These are phyloP conservation scores for Aristolochia fimbriata DNA, from an alignment of 164 flowering plant species.

Conservation along the genomic window DNA sequence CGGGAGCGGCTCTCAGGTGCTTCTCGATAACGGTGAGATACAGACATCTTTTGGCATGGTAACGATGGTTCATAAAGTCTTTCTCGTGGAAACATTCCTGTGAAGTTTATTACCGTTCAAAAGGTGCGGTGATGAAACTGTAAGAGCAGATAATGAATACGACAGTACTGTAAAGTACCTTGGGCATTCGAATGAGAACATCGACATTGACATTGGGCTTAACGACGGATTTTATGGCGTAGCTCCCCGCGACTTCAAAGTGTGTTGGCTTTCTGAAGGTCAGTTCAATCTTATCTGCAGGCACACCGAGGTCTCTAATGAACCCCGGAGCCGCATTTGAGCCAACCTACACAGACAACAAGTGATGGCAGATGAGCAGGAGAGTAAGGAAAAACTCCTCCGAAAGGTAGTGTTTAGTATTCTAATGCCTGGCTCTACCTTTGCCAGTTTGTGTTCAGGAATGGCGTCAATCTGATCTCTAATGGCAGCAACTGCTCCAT, in stretches of 20 bases:
- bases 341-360: slow-evolving; percentile 37
- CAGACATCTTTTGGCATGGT: slow-evolving; percentile 87
- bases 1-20: slow-evolving; percentile 31
- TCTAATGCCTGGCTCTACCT: slow-evolving; percentile 16
- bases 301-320: slow-evolving; percentile 55
- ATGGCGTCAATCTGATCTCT: slow-evolving; percentile 40
- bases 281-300: slow-evolving; percentile 62
- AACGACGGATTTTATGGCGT: slow-evolving; percentile 38
- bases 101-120: neutral
- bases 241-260: slow-evolving; percentile 68
- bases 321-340: slow-evolving; percentile 65
- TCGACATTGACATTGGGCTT: slow-evolving; percentile 63
- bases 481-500: slow-evolving; percentile 49
- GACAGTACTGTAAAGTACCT: slow-evolving; percentile 30
- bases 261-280: slow-evolving; percentile 59
- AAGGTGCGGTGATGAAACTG: neutral
- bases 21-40: slow-evolving; percentile 72
- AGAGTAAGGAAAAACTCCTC: neutral
- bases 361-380: neutral
- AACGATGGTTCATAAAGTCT: slow-evolving; percentile 79
- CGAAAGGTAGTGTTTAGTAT: neutral
- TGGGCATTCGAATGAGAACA: slow-evolving; percentile 67
- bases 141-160: neutral
- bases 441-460: slow-evolving; percentile 26
- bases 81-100: slow-evolving; percentile 88